A percentile compares a stretch with the other conserved stretches of the same genome.
These are phyloP conservation scores for Leptodontidium sp. DNA, from an alignment of 2,329 filamentous ascomycete genomes.

Conservation along the genomic window DNA sequence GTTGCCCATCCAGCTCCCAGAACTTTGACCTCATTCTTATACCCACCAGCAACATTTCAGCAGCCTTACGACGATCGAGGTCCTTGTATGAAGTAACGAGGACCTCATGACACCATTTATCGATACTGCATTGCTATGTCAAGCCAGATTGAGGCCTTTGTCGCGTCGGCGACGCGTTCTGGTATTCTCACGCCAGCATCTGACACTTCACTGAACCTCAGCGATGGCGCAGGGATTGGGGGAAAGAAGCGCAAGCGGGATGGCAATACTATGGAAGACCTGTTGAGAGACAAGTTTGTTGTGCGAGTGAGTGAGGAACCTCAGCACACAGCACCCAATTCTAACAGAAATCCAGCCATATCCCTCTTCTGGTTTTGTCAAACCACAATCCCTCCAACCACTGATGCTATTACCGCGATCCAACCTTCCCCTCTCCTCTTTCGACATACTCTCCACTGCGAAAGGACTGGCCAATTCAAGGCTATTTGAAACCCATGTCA, in stretches of 20 bases:
- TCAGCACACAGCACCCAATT: not conserved
- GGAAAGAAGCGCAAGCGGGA: slow-evolving; percentile 48
- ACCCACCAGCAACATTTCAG: slow-evolving; percentile 3
- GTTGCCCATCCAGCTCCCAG: not conserved
- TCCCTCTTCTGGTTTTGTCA: slow-evolving; percentile 60
- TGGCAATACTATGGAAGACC: slow-evolving; percentile 44
- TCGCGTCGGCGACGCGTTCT: slow-evolving; percentile 45
- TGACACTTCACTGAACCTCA: slow-evolving; percentile 38
- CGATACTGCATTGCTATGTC: slow-evolving; percentile 46
- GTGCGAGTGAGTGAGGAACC: slow-evolving; percentile 44
- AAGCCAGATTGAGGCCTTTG: slow-evolving; percentile 40
- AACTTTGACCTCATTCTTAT: not conserved
- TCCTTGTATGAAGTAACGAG: slow-evolving; percentile 31
- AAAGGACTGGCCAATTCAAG: slow-evolving; percentile 61
- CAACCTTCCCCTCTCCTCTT: slow-evolving; percentile 65
- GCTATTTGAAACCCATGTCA: slow-evolving; percentile 68
- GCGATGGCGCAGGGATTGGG: slow-evolving; percentile 34
- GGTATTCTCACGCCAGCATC: slow-evolving; percentile 44
- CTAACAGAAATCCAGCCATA: slow-evolving; percentile 56
- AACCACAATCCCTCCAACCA: slow-evolving; percentile 64
- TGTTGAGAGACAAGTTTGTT: slow-evolving; percentile 46
- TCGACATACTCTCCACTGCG: slow-evolving; percentile 63
- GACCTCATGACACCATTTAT: slow-evolving; percentile 44
- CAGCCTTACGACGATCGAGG: slow-evolving; percentile 26
- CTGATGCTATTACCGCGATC: slow-evolving; percentile 70